Percentiles rank a stretch among this genome's conserved stretches.
Conservation (phyloP, 768 basidiomycete genomes). For the Podaxis sp. region DNA sequence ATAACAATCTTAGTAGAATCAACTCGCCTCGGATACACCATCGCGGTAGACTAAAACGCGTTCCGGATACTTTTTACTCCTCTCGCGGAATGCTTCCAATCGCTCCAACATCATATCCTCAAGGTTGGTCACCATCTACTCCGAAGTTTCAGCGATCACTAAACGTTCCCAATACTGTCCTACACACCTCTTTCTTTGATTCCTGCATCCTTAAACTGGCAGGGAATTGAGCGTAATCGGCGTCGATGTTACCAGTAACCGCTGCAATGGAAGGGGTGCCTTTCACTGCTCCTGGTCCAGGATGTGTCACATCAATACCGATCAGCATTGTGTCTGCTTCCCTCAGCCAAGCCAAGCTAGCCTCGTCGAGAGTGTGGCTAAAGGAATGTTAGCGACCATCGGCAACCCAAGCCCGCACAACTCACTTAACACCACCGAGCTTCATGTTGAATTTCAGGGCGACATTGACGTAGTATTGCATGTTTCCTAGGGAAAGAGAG, state of each 20-base stretch:
- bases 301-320: slow-evolving; percentile 81
- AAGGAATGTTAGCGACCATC: slow-evolving; percentile 2
- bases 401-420: slow-evolving; percentile 2
- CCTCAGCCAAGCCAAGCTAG: slow-evolving; percentile 56
- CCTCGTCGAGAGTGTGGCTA: slow-evolving; percentile 44
- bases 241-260: slow-evolving; percentile 75
- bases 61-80: slow-evolving; percentile 50
- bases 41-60: slow-evolving; percentile 75
- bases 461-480: slow-evolving; percentile 75
- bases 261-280: slow-evolving; percentile 83
- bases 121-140: slow-evolving; percentile 73
- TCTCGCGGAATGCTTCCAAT: slow-evolving; percentile 43
- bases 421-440: slow-evolving; percentile 74
- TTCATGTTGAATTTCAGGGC: slow-evolving; percentile 83
- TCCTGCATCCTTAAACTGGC: slow-evolving; percentile 72
- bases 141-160: background rate
- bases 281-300: slow-evolving; percentile 66
- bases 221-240: slow-evolving; percentile 63
- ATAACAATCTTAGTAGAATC: slow-evolving; percentile 17
- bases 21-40: slow-evolving; percentile 70
- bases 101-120: slow-evolving; percentile 64
- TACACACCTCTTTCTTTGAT: slow-evolving; percentile 65
- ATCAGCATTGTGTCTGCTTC: slow-evolving; percentile 70
- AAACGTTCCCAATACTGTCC: background rate
- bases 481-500: slow-evolving; percentile 40